Evolutionary conservation across 495 filamentous ascomycete genomes (phyloP).

Genomic region (Penicillium mononematosum): DNA sequence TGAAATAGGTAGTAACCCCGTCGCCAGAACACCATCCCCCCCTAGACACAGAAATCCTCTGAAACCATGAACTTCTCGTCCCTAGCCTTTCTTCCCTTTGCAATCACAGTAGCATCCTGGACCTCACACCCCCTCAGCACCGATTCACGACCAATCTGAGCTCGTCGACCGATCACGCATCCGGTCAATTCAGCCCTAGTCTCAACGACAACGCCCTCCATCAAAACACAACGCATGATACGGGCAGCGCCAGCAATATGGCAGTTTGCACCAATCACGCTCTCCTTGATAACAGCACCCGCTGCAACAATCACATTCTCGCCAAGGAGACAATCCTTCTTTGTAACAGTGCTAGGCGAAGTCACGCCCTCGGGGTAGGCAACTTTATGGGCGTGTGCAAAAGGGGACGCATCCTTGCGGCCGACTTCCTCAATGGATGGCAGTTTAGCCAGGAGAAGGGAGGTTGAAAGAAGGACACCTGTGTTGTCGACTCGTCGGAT

Average conservation of each 20-base stretch:
- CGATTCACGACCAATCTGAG: slow-evolving; percentile 70
- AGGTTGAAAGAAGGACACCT: slow-evolving; percentile 72
- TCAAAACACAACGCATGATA: slow-evolving; percentile 76
- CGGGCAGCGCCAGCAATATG: slow-evolving; percentile 74
- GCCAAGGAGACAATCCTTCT: slow-evolving; percentile 72
- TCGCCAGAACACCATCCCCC: slow-evolving; percentile 15
- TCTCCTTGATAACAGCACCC: slow-evolving; percentile 79
- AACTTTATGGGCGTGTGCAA: slow-evolving; percentile 73
- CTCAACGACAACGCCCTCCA: slow-evolving; percentile 84
- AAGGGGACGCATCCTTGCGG: slow-evolving; percentile 57
- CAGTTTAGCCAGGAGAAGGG: slow-evolving; percentile 79
- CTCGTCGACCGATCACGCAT: slow-evolving; percentile 74
- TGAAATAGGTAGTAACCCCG: background rate
- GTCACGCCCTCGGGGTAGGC: slow-evolving; percentile 75
- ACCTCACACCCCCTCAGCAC: slow-evolving; percentile 83
- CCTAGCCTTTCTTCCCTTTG: slow-evolving; percentile 78
- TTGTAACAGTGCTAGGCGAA: slow-evolving; percentile 69
- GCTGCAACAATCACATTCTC: slow-evolving; percentile 83
- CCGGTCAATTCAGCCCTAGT: slow-evolving; percentile 73
- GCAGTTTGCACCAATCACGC: slow-evolving; percentile 80
- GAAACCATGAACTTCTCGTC: slow-evolving; percentile 84
- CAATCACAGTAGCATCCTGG: slow-evolving; percentile 76
- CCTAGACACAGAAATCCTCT: slow-evolving; percentile 58
- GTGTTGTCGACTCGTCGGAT: slow-evolving; percentile 86
- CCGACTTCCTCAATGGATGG: slow-evolving; percentile 65